phyloP scores from a whole-genome alignment of 1,284 basidiomycete genomes.

The Trametes pubescens region DNA sequence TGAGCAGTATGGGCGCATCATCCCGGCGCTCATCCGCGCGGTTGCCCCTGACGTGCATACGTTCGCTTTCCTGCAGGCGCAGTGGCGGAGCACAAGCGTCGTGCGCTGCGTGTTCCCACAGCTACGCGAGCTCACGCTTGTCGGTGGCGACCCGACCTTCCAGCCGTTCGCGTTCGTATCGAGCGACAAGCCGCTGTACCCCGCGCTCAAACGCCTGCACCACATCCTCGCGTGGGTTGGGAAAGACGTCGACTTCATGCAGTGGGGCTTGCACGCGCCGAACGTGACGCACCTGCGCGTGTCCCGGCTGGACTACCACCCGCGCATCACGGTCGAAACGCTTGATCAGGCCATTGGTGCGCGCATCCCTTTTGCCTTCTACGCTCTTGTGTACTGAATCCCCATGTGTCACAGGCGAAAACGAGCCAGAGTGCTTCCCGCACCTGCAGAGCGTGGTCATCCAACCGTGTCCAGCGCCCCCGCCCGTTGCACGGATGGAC shows the following conservation, averaged over 20 bases:
- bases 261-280: conserved; percentile 31
- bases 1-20: conserved; percentile 28
- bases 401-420: not conserved
- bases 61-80: conserved; percentile 28
- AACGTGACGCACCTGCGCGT: conserved; percentile 29
- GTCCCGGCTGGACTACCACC: conserved; percentile 28
- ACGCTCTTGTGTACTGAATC: no score
- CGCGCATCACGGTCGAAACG: conserved; percentile 25
- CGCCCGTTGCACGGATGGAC: conserved; percentile 11
- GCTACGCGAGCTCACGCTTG: conserved; percentile 28
- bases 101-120: conserved; percentile 24
- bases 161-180: conserved; percentile 25
- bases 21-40: conserved; percentile 26
- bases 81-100: conserved; percentile 27
- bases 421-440: conserved; percentile 21
- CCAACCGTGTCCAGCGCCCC: conserved; percentile 23
- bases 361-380: not conserved
- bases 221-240: conserved; percentile 28
- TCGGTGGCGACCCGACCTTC: conserved; percentile 31
- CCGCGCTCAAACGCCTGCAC: conserved; percentile 28
- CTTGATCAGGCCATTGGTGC: conserved; percentile 26
- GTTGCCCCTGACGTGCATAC: conserved; percentile 25
- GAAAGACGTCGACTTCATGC: conserved; percentile 27
- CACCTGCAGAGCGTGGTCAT: conserved; percentile 25
- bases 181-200: conserved; percentile 23